These are phyloP conservation scores for Somion occarium DNA, from an alignment of 1,284 basidiomycete genomes.

Conservation along the genomic window DNA sequence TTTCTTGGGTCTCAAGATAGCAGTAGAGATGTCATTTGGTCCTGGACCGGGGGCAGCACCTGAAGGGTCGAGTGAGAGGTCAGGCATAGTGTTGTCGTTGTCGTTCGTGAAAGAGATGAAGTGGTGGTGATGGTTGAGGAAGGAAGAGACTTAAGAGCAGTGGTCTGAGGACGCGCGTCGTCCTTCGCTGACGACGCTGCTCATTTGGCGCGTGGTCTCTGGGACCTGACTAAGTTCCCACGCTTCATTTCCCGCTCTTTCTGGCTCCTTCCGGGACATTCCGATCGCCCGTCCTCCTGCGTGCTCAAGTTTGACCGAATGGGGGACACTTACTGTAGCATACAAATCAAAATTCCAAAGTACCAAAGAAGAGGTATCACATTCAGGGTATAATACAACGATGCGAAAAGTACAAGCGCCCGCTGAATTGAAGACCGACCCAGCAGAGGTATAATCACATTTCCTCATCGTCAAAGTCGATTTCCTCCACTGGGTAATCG, in stretches of 20 bases:
- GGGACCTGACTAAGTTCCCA: conserved; percentile 14
- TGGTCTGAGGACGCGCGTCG: conserved; percentile 34
- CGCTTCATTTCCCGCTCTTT: conserved; percentile 19
- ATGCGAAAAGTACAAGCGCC: not conserved
- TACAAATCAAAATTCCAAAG: no score
- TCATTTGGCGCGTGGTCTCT: conserved; percentile 42
- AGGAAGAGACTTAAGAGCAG: conserved; percentile 21
- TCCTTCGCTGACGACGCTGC: conserved; percentile 23
- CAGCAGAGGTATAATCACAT: conserved; percentile 34
- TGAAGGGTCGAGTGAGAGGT: conserved; percentile 58
- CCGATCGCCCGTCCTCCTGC: not conserved
- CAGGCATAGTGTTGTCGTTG: conserved; percentile 22
- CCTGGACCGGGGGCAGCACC: conserved; percentile 73
- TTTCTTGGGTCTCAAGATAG: conserved; percentile 93
- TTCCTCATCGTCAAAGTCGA: conserved; percentile 70
- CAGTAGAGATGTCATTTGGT: conserved; percentile 85
- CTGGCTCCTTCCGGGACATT: conserved; percentile 14
- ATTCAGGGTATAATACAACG: no score
- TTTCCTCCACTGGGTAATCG: conserved; percentile 81
- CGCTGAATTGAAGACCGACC: not conserved
- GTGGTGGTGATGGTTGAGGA: conserved; percentile 11
- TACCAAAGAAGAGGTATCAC: no score
- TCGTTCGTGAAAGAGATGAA: conserved; percentile 17
- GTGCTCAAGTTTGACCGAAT: not conserved
- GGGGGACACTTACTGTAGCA: not conserved